These are phyloP conservation scores for Haberlea rhodopensis DNA, from an alignment of 257 asterid species.

Conservation along the genomic window DNA sequence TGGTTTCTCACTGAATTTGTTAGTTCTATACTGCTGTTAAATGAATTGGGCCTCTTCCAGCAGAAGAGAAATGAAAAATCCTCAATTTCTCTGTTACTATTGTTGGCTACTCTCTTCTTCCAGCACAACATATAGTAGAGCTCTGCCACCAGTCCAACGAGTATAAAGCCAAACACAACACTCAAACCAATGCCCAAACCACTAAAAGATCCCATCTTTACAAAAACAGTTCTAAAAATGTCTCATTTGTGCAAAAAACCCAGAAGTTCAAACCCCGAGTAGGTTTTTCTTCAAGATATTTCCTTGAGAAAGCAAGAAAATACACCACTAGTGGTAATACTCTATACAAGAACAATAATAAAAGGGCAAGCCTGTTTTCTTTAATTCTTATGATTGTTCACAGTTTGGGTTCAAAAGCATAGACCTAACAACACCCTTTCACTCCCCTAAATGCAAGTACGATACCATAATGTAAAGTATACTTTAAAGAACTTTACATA, in stretches of 20 bases:
- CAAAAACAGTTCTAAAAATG: constrained; percentile 10
- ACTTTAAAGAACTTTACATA: not conserved
- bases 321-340: not conserved
- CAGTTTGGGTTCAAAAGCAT: constrained; percentile 16
- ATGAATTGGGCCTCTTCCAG: constrained; percentile 45
- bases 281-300: constrained; percentile 2
- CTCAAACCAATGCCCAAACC: constrained; percentile 78
- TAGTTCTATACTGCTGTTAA: constrained; percentile 33
- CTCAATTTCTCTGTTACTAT: constrained; percentile 29
- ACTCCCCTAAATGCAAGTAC: constrained; percentile 13
- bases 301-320: constrained; percentile 15
- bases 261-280: constrained; percentile 18
- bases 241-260: constrained; percentile 24
- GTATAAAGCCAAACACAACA: constrained; percentile 54
- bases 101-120: constrained; percentile 44
- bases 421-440: constrained; percentile 5
- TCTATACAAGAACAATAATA: not conserved
- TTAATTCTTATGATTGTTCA: constrained; percentile 18
- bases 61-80: constrained; percentile 41
- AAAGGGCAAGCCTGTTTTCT: constrained; percentile 19
- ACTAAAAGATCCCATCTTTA: constrained; percentile 64
- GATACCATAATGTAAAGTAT: constrained; percentile 24
- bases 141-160: constrained; percentile 72
- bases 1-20: constrained; percentile 31
- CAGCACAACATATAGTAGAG: constrained; percentile 68